Conservation (phyloP, 345 rosid genomes). For the Salix exigua region DNA sequence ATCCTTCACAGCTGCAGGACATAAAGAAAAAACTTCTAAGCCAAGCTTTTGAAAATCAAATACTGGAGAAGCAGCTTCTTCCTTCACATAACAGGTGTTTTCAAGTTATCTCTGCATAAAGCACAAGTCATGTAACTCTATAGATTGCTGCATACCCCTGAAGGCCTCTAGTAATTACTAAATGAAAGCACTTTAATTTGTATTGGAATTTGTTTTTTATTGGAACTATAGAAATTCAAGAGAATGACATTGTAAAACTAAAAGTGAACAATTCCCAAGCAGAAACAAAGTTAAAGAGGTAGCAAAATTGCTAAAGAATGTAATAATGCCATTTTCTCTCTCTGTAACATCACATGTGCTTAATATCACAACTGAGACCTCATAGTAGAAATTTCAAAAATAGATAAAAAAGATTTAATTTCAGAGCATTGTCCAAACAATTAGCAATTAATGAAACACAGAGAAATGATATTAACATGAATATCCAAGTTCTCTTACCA, state of each 20-base stretch:
- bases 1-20: slow-evolving; percentile 46
- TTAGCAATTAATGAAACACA: background rate
- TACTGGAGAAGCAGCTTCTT: slow-evolving; percentile 60
- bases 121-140: slow-evolving; percentile 17
- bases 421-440: background rate
- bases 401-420: background rate
- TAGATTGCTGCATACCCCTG: slow-evolving; percentile 1
- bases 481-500: slow-evolving; percentile 48
- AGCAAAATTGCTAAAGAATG: background rate
- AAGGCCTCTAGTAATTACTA: slow-evolving; percentile 4
- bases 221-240: background rate
- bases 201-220: slow-evolving; percentile 4
- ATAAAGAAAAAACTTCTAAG: slow-evolving; percentile 42
- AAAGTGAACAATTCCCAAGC: background rate
- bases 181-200: background rate
- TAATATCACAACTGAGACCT: too few relatives aligned
- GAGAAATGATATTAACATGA: background rate
- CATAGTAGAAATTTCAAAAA: too few relatives aligned
- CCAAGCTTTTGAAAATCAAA: slow-evolving; percentile 56
- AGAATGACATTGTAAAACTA: too few relatives aligned
- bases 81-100: slow-evolving; percentile 53
- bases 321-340: background rate
- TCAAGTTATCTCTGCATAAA: slow-evolving; percentile 61
- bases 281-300: background rate
- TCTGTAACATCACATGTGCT: background rate